Evolutionary conservation across 139 green algal species (phyloP).

Genomic region (Edaphochlamys debaryana): DNA sequence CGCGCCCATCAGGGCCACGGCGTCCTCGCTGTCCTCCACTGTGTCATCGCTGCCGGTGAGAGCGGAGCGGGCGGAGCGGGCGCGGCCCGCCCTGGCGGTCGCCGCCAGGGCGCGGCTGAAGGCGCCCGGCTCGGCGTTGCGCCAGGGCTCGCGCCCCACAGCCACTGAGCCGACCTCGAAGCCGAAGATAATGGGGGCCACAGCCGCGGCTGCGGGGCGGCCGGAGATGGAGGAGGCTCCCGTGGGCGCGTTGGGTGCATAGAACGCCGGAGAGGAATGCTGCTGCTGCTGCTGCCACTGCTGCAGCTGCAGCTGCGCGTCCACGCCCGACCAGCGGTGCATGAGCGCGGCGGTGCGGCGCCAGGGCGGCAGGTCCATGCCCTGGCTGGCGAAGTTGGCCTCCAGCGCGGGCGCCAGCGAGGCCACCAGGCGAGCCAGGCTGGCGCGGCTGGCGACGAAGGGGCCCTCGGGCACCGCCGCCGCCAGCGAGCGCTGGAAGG

Average conservation of each 20-base stretch:
- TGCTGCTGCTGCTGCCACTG: too few relatives aligned
- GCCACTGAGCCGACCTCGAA: slow-evolving; percentile 22
- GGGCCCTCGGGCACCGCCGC: not conserved
- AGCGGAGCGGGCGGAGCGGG: too few relatives aligned
- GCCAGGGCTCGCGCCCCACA: slow-evolving; percentile 18
- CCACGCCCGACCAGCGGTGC: slow-evolving; percentile 8
- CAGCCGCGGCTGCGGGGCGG: too few relatives aligned
- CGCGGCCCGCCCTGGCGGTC: too few relatives aligned
- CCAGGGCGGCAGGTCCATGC: slow-evolving; percentile 36
- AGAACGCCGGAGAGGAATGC: too few relatives aligned
- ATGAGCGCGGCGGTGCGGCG: slow-evolving; percentile 23
- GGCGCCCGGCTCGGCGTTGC: not conserved
- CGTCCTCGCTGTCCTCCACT: too few relatives aligned
- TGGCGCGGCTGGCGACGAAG: not conserved
- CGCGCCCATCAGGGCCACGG: too few relatives aligned
- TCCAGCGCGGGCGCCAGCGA: not conserved
- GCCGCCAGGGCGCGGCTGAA: not conserved
- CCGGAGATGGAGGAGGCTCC: too few relatives aligned
- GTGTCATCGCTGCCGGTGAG: not conserved
- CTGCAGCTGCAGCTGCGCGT: not conserved
- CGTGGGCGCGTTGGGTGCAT: too few relatives aligned
- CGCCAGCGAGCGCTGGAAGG: not conserved
- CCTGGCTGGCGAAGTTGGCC: not conserved
- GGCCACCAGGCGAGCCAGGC: slow-evolving; percentile 6
- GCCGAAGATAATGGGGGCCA: not conserved